A percentile compares a stretch with the other conserved stretches of the same genome.
Conservation (phyloP, 352 stramenopile species). For the Phytophthora foliorum region DNA sequence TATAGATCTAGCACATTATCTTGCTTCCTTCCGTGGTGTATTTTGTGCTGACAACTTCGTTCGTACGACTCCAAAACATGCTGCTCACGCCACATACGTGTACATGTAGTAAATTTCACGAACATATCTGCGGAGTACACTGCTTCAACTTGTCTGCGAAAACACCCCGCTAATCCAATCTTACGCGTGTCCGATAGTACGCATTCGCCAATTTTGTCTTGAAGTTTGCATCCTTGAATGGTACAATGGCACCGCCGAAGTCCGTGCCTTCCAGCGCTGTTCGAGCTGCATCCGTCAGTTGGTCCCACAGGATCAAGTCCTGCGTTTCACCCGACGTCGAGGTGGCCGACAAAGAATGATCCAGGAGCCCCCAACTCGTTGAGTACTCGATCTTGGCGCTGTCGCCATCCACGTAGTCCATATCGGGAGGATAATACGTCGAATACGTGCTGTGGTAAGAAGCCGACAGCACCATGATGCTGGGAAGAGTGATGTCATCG, state of each 20-base stretch:
- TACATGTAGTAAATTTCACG: too few relatives aligned
- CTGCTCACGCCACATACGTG: too few relatives aligned
- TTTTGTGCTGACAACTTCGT: too few relatives aligned
- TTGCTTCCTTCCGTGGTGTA: too few relatives aligned
- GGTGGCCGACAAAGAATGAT: constrained; percentile 20
- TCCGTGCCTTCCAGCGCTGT: constrained; percentile 32
- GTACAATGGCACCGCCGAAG: constrained; percentile 40
- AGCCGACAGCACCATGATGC: constrained; percentile 16
- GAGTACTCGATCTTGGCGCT: constrained; percentile 28
- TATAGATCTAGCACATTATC: too few relatives aligned
- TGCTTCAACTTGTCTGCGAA: too few relatives aligned
- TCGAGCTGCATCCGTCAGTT: too few relatives aligned
- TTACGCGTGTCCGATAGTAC: constrained; percentile 5
- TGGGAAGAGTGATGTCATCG: constrained; percentile 21
- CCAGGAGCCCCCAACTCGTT: constrained; percentile 15
- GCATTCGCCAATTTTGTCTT: constrained; percentile 22
- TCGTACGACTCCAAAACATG: too few relatives aligned
- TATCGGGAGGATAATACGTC: constrained; percentile 15
- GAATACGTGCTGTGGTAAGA: constrained; percentile 21
- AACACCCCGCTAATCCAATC: too few relatives aligned
- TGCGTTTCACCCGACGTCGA: constrained; percentile 20
- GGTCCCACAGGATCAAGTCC: constrained; percentile 16
- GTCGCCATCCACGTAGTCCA: constrained; percentile 15
- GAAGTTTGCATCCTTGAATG: constrained; percentile 47
- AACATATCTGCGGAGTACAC: too few relatives aligned